Base-by-base conservation (phyloP, 2,329 filamentous ascomycete genomes). In the Neurospora sp. region DNA sequence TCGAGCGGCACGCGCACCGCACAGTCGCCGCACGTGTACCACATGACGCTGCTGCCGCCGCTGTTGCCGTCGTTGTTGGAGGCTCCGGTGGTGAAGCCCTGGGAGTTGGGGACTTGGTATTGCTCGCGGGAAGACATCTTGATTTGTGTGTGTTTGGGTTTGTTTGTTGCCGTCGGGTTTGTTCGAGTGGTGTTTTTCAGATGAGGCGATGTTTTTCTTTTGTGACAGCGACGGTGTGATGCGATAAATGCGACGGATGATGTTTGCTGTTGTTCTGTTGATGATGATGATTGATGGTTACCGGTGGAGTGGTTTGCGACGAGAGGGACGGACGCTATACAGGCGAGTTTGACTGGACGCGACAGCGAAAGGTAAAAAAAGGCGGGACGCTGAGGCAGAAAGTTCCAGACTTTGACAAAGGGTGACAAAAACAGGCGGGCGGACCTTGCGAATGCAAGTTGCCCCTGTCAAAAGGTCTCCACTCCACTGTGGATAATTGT, bases 1-100 rank as follows among this genome's bases (percentile, higher is more conserved):
- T 91, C 91, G 75, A 97, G 83, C 19, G 87, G 85, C 65, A 95
- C 91, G 75, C 91, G 90, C 72, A 87, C 85, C 71, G 91, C 92
- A 84, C 93, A 97, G 82, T 96, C 92, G 78, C 92, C 93, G 83
- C 92, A 97, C 75, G 89, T 83, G 80, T 92, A 93, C 74, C 86
- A 84, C 80, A 91, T 91, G 66, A 84, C 76, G 75, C 73, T 82
- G 80, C 23, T 62, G 69, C 78, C 78, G 72, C 80, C 79, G 77
- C 76, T 80, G 68, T 82, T 83, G 73, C 79, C 78, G 73, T 82
- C 80, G 69, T 79, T 78, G 73, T 80, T 78, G 69, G 79, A 79
- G 70, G 69, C 52, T 75, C 82, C 82, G 76, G 84, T 82, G 70
- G 88, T 86, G 28, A 62, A 62, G 52, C 52, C 52, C 52, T 62